Conservation (phyloP, 2,329 filamentous ascomycete species). For the Pleomassaria siparia region DNA sequence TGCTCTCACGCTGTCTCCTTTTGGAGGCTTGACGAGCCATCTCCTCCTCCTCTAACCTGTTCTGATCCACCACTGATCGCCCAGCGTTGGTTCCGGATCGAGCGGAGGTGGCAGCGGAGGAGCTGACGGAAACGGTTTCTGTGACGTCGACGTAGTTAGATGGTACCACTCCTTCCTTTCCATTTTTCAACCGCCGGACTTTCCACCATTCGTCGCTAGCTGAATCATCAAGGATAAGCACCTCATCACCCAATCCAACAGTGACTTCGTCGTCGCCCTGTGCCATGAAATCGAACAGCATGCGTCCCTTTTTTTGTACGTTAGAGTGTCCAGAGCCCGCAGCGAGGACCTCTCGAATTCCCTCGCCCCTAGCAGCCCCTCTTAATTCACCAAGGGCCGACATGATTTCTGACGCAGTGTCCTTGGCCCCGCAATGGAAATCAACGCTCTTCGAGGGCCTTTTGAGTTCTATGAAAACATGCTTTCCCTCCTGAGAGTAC, state of each 20-base stretch:
- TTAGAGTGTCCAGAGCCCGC: conserved; percentile 66
- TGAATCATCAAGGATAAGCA: conserved; percentile 82
- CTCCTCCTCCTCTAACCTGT: conserved; percentile 76
- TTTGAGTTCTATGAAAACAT: conserved; percentile 93
- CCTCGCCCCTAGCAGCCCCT: conserved; percentile 80
- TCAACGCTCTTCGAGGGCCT: conserved; percentile 92
- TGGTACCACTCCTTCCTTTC: conserved; percentile 92
- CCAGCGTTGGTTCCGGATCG: conserved; percentile 61
- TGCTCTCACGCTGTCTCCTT: conserved; percentile 57
- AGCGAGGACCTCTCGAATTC: conserved; percentile 80
- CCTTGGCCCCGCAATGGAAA: conserved; percentile 95
- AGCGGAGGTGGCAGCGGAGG: conserved; percentile 49
- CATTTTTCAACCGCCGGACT: conserved; percentile 84
- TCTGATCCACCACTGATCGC: conserved; percentile 74
- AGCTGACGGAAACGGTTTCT: conserved; percentile 60
- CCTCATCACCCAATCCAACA: conserved; percentile 85
- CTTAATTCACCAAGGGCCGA: conserved; percentile 83
- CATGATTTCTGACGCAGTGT: conserved; percentile 93
- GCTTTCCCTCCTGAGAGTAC: conserved; percentile 96
- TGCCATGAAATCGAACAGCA: conserved; percentile 95
- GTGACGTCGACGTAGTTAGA: conserved; percentile 94
- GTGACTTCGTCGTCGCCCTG: conserved; percentile 97
- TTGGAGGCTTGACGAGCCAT: conserved; percentile 78
- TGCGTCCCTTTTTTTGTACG: conserved; percentile 76
- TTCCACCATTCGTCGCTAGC: conserved; percentile 99